Evolutionary conservation across 768 basidiomycete genomes (phyloP).

Genomic region (Suillus hirtellus): DNA sequence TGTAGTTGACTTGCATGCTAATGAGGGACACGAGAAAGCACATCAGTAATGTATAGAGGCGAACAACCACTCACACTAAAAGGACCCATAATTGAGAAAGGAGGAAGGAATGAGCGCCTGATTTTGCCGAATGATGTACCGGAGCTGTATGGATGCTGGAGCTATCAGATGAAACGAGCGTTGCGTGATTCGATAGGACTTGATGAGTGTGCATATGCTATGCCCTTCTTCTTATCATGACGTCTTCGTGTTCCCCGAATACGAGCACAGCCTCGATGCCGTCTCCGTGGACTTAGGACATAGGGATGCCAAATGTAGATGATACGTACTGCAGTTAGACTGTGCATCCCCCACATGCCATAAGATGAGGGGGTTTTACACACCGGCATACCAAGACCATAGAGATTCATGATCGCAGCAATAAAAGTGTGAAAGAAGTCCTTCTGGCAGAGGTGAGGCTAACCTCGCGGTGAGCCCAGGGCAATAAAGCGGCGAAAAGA

Average conservation of each 20-base stretch:
- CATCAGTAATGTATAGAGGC: no score
- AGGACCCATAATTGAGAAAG: no score
- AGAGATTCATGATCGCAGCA: background rate
- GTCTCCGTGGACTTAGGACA: conserved; percentile 4
- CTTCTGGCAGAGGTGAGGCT: background rate
- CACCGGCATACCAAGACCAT: background rate
- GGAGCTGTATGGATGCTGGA: background rate
- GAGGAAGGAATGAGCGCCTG: background rate
- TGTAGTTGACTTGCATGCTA: background rate
- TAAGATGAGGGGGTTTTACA: background rate
- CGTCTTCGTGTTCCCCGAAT: background rate
- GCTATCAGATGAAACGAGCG: background rate
- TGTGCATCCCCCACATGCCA: background rate
- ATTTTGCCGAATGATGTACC: background rate
- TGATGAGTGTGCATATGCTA: background rate
- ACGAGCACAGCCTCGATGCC: background rate
- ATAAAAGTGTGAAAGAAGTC: background rate
- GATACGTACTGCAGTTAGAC: background rate
- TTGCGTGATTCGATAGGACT: background rate
- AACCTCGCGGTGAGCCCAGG: background rate
- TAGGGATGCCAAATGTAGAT: background rate
- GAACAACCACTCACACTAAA: background rate
- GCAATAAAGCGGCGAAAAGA: background rate
- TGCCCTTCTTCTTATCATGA: background rate
- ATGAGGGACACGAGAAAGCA: background rate